Evolutionary conservation across 2,329 filamentous ascomycete species (phyloP).

Genomic region (Pseudogymnoascus sp.): DNA sequence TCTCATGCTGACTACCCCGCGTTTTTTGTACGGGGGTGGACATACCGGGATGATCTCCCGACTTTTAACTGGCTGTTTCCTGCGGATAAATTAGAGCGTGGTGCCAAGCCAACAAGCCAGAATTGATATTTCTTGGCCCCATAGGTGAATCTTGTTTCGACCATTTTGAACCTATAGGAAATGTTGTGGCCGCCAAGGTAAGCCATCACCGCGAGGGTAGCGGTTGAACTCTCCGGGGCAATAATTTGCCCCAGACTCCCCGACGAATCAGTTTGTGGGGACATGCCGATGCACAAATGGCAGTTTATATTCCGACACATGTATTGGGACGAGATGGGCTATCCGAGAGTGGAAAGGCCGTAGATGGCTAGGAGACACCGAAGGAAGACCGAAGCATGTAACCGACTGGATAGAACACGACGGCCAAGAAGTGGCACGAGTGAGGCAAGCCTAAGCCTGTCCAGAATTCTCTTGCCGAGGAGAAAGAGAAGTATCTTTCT

Average conservation of each 20-base stretch:
- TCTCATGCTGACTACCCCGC: slow-evolving; percentile 2
- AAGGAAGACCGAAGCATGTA: background rate
- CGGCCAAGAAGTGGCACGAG: background rate
- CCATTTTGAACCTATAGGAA: background rate
- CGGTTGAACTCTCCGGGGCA: background rate
- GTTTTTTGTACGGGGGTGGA: background rate
- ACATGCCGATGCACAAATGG: background rate
- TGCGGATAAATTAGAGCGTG: background rate
- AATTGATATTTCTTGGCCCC: slow-evolving; percentile 1
- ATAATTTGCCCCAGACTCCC: background rate
- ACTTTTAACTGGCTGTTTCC: background rate
- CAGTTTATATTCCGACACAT: background rate
- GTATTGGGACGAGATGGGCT: background rate
- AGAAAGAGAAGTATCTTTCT: background rate
- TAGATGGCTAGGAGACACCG: background rate
- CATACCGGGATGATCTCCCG: slow-evolving; percentile 4
- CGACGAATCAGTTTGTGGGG: background rate
- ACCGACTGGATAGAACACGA: background rate
- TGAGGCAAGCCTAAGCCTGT: background rate
- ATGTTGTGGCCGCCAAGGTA: background rate
- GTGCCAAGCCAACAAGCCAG: background rate
- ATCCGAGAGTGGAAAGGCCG: background rate
- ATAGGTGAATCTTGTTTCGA: background rate
- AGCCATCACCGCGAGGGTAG: background rate
- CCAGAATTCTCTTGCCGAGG: background rate